Evolutionary conservation across 1,284 basidiomycete species (phyloP), one percentile per base, ranked within the genome.

Genomic region (Microbotryum scabiosae): DNA sequence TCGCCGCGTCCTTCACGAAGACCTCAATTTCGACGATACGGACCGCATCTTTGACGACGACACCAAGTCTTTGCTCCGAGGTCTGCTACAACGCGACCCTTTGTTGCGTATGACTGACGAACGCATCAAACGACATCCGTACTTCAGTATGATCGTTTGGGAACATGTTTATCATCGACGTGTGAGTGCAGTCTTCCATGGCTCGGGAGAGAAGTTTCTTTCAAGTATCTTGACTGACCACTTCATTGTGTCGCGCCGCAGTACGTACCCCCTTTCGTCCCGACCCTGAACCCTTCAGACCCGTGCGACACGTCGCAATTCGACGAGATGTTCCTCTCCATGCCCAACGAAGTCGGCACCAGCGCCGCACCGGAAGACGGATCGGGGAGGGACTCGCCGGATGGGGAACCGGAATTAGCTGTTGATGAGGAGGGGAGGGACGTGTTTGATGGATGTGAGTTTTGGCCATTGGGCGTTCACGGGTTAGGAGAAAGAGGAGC

Each of bases 251-350:
- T 88, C 76, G 87, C 88, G 77, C 91, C 91, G 78, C 87, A 90
- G 64, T 93, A 93, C 79, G 92, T 92, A 25, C 91, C 94, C 71
- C 94, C 94, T n/a, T 94, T 96, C 80, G 90, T 93, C 70, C 92
- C 94, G 23, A 86, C 88, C 21, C 89, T 93, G 71, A 90, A 97
- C 74, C 89, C 90, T 8, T 83, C 84, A 51, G 90, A 96, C 75
- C 91, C 92, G 68, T 86, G 85, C 72, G 94, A 98, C 81, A 94
- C 90, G 66, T 89, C 91, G 75, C 97, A 97, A 77, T 98, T 97
- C 75, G 94, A 97, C 74, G 90, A 94, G 69, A 87, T 90, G 41
- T 97, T 96, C 82, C 81, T 97, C 4, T 49, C 47, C 36, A 61
- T 63, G 53, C 44, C 48, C 23, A 46, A 64, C 1, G 41, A 58